phyloP scores from a whole-genome alignment of 1,139 yeast genomes.

The Tardiomyces depauwii region DNA sequence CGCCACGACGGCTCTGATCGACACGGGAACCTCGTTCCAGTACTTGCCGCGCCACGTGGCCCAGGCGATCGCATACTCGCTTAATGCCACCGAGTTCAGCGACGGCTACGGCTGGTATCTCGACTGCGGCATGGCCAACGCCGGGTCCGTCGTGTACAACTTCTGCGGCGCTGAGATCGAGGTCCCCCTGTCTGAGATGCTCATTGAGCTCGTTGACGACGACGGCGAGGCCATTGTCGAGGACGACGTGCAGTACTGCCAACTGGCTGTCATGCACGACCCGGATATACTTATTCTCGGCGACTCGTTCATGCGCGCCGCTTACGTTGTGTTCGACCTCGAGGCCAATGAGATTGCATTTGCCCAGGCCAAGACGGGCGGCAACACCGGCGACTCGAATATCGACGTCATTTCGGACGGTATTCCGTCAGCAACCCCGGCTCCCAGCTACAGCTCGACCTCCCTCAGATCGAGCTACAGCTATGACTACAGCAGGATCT shows the following conservation, averaged over 20 bases:
- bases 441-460: slow-evolving; percentile 13
- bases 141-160: slow-evolving; percentile 9
- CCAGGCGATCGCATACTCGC: slow-evolving; percentile 7
- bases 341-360: slow-evolving; percentile 53
- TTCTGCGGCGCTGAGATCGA: slow-evolving; percentile 20
- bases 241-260: slow-evolving; percentile 2
- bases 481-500: not conserved
- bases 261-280: slow-evolving; percentile 1
- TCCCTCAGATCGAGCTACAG: slow-evolving; percentile 1
- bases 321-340: slow-evolving; percentile 67
- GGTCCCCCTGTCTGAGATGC: slow-evolving; percentile 19
- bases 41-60: slow-evolving; percentile 17
- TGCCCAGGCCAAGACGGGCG: slow-evolving; percentile 40
- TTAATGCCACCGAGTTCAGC: slow-evolving; percentile 2
- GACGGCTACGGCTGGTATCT: not conserved
- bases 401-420: slow-evolving; percentile 14
- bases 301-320: slow-evolving; percentile 60
- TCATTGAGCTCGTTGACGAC: slow-evolving; percentile 10
- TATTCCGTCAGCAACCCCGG: slow-evolving; percentile 20
- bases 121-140: not conserved
- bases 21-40: slow-evolving; percentile 22
- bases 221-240: slow-evolving; percentile 4
- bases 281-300: slow-evolving; percentile 37
- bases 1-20: slow-evolving; percentile 16
- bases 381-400: slow-evolving; percentile 13